Evolutionary conservation across 1,139 yeast species (phyloP), one percentile per base, ranked within the genome.

Genomic region (Saccharomyces uvarum): DNA sequence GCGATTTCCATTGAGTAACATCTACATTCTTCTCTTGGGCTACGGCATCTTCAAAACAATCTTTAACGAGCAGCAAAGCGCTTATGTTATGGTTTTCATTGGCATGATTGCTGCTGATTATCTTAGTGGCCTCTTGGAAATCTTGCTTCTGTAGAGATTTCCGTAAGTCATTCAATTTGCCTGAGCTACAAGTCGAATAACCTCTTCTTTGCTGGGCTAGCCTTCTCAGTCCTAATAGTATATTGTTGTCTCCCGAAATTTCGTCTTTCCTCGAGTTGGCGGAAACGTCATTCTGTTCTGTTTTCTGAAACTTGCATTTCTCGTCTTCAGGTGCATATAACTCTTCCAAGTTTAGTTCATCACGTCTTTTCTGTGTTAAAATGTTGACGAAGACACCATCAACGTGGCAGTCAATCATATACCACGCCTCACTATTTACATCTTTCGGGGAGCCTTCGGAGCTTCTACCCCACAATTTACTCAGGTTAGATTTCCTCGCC

Each of bases 361-460:
- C 67, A 56, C 97, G 75, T 69, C 95, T 80, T 42, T 81, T 83
- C 9, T 77, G 75, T 0, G 96, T 88, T 63, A 91, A 71, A 49
- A 91, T 72, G 69, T 91, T 96, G 44, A 90, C 77, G 56, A 77
- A 79, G 3, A 88, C 76, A 27, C 82, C 81, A 59, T 84, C 86
- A 2, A 81, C 71, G 32, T 77, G 75, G 46, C 88, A 78, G 61
- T 88, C 89, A 53, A 90, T 75, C 78, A 88, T 82, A 26, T 88
- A 82, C 98, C 98, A 91, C 32, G 84, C 78, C 61, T 86, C 86
- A 7, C 84, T 57, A 13, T 63, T 63, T 9, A 31, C 21, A 16
- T 51, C 53, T 16, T 52, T 38, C 11, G 24, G 13, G 11, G 44
- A 48, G 16, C 57, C 54, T 2, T 53, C 76, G 1, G 76, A 21